These are phyloP conservation scores for Saccharum officinarum DNA, from an alignment of 176 grass and related monocot species.

Conservation along the genomic window DNA sequence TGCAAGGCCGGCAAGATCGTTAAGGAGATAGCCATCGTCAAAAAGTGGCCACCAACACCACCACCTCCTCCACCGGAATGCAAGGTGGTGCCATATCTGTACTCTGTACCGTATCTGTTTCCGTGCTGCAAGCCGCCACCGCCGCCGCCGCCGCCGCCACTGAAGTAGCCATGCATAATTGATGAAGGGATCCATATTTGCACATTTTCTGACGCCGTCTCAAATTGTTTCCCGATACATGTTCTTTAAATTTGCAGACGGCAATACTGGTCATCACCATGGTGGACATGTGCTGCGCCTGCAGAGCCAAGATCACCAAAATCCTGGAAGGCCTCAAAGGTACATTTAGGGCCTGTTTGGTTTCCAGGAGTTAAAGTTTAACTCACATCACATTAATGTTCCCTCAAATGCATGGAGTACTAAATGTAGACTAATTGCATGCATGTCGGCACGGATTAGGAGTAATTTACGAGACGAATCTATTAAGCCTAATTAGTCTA, in stretches of 20 bases:
- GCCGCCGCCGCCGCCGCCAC: no score
- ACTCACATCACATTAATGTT: no score
- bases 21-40: conserved; percentile 20
- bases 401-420: no score
- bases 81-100: conserved; percentile 26
- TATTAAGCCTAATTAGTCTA: no score
- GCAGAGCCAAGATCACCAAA: conserved; percentile 21
- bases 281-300: conserved; percentile 27
- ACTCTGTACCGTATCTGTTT: conserved; percentile 2
- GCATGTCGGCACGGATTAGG: no score
- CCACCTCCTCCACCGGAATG: background rate
- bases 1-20: conserved; percentile 9
- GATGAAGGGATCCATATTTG: background rate
- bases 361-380: no score
- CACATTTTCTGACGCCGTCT: background rate
- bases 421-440: no score
- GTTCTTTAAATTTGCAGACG: conserved; percentile 23
- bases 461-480: no score
- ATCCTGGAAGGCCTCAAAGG: conserved; percentile 29
- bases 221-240: no score
- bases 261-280: conserved; percentile 27
- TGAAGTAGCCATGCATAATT: background rate
- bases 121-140: no score
- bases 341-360: no score
- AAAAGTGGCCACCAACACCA: background rate